Evolutionary conservation across 305 asterid genomes (phyloP).

Genomic region (Ilex paraguariensis): DNA sequence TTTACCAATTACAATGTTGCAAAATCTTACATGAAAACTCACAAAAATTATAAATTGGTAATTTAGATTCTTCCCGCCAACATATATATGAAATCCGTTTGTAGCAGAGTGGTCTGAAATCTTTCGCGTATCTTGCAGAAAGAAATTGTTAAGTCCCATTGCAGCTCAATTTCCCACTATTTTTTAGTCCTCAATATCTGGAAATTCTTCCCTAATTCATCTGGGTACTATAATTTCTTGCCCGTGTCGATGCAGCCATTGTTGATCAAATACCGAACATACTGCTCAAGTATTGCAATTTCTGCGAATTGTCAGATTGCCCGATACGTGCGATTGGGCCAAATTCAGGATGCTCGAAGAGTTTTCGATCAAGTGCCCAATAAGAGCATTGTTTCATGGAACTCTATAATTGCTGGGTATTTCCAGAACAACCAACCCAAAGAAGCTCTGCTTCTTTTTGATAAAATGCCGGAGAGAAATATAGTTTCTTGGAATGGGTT

Average conservation of each 20-base stretch:
- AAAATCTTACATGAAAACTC: too few species aligned
- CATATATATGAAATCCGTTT: too few species aligned
- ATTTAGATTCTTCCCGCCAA: too few species aligned
- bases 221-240: not conserved
- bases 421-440: slow-evolving; percentile 16
- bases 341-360: slow-evolving; percentile 17
- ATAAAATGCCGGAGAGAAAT: slow-evolving; percentile 15
- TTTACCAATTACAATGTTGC: too few species aligned
- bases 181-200: not conserved
- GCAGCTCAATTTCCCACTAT: too few species aligned
- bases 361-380: slow-evolving; percentile 12
- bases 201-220: not conserved
- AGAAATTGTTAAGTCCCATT: too few species aligned
- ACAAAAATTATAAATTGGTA: too few species aligned
- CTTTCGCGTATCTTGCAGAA: too few species aligned
- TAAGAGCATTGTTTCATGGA: slow-evolving; percentile 16
- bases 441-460: slow-evolving; percentile 14
- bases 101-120: too few species aligned
- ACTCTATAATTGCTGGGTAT: slow-evolving; percentile 15
- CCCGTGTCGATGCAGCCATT: not conserved
- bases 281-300: slow-evolving; percentile 1
- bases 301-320: slow-evolving; percentile 17
- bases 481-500: slow-evolving; percentile 24
- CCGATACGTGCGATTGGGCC: slow-evolving; percentile 7
- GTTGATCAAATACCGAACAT: slow-evolving; percentile 5